phyloP scores from a whole-genome alignment of 106 monocot genomes.

The Vanilla planifolia region DNA sequence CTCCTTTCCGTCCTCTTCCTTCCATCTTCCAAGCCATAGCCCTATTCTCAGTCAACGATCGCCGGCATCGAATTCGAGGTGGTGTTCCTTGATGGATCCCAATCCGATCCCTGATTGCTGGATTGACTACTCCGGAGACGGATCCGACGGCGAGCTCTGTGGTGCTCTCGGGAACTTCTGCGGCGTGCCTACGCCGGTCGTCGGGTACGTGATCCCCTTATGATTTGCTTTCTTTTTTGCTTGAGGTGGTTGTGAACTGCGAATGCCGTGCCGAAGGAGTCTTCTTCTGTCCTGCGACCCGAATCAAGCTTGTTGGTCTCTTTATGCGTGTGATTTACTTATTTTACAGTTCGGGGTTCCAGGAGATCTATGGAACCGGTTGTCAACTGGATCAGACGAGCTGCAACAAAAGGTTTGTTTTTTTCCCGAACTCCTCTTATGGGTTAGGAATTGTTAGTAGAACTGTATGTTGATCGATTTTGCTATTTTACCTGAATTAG shows the following conservation, averaged over 20 bases:
- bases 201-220: slow-evolving; percentile 16
- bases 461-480: not conserved
- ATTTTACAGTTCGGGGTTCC: slow-evolving; percentile 19
- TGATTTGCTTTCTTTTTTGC: not conserved
- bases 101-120: slow-evolving; percentile 42
- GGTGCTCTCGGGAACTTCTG: slow-evolving; percentile 45
- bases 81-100: slow-evolving; percentile 19
- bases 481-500: not conserved
- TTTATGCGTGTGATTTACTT: not conserved
- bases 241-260: not conserved
- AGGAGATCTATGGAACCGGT: slow-evolving; percentile 21
- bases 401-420: slow-evolving; percentile 45
- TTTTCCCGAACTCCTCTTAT: slow-evolving; percentile 6
- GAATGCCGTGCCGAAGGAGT: slow-evolving; percentile 1
- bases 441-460: not conserved
- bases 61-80: not conserved
- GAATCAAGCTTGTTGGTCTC: not conserved
- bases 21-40: not conserved
- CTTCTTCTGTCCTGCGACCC: not conserved
- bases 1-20: not conserved
- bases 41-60: not conserved
- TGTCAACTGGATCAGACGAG: slow-evolving; percentile 20
- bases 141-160: slow-evolving; percentile 46
- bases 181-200: slow-evolving; percentile 17
- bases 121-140: slow-evolving; percentile 44